phyloP scores from a whole-genome alignment of 2,329 filamentous ascomycete species.

The Dactylellina parvicollis region DNA sequence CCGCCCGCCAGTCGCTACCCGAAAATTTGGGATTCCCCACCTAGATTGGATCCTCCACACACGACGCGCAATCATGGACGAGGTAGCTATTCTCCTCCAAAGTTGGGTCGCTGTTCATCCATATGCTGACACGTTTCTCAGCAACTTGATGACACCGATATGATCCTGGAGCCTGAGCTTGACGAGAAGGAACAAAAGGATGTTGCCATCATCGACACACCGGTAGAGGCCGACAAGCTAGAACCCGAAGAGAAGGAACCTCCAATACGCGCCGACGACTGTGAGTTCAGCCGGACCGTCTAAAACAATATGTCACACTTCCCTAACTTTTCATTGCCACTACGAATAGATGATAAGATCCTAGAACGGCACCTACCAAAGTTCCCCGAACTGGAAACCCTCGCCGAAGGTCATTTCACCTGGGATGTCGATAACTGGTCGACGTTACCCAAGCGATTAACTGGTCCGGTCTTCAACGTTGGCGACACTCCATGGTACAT shows the following conservation, averaged over 20 bases:
- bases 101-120: background rate
- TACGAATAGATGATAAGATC: slow-evolving; percentile 79
- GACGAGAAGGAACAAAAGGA: slow-evolving; percentile 72
- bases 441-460: slow-evolving; percentile 77
- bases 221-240: slow-evolving; percentile 68
- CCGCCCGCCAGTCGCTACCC: background rate
- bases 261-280: slow-evolving; percentile 69
- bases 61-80: slow-evolving; percentile 47
- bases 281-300: slow-evolving; percentile 60
- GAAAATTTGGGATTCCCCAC: slow-evolving; percentile 29
- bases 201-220: slow-evolving; percentile 70
- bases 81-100: slow-evolving; percentile 19
- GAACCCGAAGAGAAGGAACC: slow-evolving; percentile 67
- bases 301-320: background rate
- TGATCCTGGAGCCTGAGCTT: slow-evolving; percentile 68
- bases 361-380: slow-evolving; percentile 79
- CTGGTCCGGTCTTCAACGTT: slow-evolving; percentile 87
- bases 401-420: slow-evolving; percentile 79
- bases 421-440: slow-evolving; percentile 92
- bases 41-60: background rate
- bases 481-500: slow-evolving; percentile 85
- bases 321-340: slow-evolving; percentile 18
- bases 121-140: slow-evolving; percentile 1
- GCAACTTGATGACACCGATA: slow-evolving; percentile 58
- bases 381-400: slow-evolving; percentile 78